Evolutionary conservation across 352 stramenopile species (phyloP), one percentile per base, ranked within the genome.

Genomic region (Phytophthora agathidicida): DNA sequence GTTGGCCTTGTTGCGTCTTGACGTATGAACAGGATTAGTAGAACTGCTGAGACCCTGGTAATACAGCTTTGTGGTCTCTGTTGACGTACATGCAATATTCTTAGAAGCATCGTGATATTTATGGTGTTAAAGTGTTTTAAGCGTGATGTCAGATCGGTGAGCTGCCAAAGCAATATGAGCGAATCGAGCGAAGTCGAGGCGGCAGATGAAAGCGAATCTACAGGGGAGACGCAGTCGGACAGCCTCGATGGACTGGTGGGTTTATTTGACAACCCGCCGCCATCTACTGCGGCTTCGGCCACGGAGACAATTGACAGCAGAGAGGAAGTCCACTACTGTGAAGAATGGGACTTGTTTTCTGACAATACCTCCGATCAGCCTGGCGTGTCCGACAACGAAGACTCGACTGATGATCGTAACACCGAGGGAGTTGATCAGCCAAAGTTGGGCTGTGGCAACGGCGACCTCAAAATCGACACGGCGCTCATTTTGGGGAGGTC

Each of bases 341-440:
- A 81, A 7, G 74, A 83, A 13, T 83, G 70, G 64, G 65, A 77
- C 9, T 56, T 77, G 28, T 69, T 73, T 46, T 55, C 60, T 19
- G 54, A 61, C 32, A 14, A 44, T 28, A 23, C 16, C 1, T 50
- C 27, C 3, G 47, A 62, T 20, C 30, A 41, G 3, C 17, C 16
- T 28, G 37, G 36, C 37, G 20, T 2, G 32, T 58, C 47, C 6
- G 55, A 58, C n/a, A 49, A 44, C 13, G 54, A 38, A 39, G 35
- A 30, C 36, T 56, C 33, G 16, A 19, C 26, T 19, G 27, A 44
- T 30, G 17, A 30, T 23, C 4, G 24, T 9, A 44, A 30, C 13
- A 36, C 38, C 13, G 32, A 45, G 20, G 31, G 28, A 43, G 17
- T 13, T 42, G 35, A 33, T n/a, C 31, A 53, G 30, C 14, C 30